Percentiles rank a stretch among this genome's conserved stretches.
Conservation (phyloP, 345 rosid genomes). For the Toxicodendron radicans region DNA sequence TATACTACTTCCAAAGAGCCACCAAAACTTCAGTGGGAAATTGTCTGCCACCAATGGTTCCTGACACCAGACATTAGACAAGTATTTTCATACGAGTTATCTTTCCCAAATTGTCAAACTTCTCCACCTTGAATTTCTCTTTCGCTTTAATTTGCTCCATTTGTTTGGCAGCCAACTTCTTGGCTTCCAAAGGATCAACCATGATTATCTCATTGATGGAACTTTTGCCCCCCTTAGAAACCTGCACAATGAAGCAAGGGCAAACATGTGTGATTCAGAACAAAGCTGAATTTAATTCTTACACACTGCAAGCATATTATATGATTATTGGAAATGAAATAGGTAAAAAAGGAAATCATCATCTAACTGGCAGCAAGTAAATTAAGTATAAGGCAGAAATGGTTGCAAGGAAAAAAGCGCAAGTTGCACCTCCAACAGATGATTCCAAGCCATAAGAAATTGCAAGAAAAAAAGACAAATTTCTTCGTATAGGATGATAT, state of each 20-base stretch:
- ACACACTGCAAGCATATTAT: background rate
- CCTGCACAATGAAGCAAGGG: constrained; percentile 28
- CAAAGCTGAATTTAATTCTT: background rate
- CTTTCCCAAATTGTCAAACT: background rate
- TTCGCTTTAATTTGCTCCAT: constrained; percentile 61
- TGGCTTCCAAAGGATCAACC: constrained; percentile 96
- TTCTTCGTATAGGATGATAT: background rate
- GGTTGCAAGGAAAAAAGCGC: background rate
- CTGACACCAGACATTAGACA: background rate
- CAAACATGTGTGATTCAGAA: background rate
- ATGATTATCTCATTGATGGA: constrained; percentile 49
- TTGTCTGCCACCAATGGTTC: background rate
- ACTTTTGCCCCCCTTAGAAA: constrained; percentile 40
- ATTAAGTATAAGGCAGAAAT: background rate
- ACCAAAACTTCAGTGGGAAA: background rate
- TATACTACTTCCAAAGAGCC: background rate
- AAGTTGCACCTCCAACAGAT: background rate
- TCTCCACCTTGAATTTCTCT: constrained; percentile 58
- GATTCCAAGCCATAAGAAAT: background rate
- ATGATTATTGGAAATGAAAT: background rate
- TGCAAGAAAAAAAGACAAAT: background rate
- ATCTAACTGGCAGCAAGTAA: background rate
- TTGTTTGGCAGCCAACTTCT: constrained; percentile 75
- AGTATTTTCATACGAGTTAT: background rate
- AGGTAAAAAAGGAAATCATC: background rate